Evolutionary conservation across 495 filamentous ascomycete species (phyloP).

Genomic region (Astrothelium subdiscretum): DNA sequence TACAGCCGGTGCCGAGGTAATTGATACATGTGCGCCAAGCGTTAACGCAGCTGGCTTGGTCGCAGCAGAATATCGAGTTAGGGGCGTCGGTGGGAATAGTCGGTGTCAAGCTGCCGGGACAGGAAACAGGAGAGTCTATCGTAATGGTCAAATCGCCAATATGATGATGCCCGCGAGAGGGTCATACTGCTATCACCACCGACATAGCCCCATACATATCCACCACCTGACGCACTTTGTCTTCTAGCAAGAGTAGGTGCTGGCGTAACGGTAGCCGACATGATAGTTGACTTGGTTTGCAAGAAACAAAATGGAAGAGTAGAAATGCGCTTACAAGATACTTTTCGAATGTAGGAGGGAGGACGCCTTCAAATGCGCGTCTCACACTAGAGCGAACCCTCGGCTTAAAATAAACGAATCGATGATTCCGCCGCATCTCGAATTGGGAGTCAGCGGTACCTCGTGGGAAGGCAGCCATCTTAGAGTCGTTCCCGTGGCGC

Average conservation of each 20-base stretch:
- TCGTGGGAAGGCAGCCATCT: not conserved
- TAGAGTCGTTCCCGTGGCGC: not conserved
- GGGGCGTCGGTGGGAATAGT: not conserved
- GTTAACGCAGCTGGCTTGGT: not conserved
- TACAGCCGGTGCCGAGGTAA: not conserved
- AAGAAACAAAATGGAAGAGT: not conserved
- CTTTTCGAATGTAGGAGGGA: not conserved
- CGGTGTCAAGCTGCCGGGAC: not conserved
- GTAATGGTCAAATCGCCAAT: not conserved
- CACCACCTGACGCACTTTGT: too few relatives aligned
- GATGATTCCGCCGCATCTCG: not conserved
- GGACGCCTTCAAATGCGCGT: not conserved
- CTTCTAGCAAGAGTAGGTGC: not conserved
- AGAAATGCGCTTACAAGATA: not conserved
- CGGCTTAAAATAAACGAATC: not conserved
- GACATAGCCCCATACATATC: not conserved
- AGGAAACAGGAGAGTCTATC: slow-evolving; percentile 2
- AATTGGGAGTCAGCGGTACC: not conserved
- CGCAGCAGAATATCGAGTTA: not conserved
- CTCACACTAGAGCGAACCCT: not conserved
- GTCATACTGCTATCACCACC: slow-evolving; percentile 1
- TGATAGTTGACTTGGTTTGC: not conserved
- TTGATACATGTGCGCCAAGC: not conserved
- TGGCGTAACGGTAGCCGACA: not conserved
- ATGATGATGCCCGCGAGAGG: not conserved